Conservation (phyloP, 2,329 filamentous ascomycete species). For the Thielaviopsis ethacetica region DNA sequence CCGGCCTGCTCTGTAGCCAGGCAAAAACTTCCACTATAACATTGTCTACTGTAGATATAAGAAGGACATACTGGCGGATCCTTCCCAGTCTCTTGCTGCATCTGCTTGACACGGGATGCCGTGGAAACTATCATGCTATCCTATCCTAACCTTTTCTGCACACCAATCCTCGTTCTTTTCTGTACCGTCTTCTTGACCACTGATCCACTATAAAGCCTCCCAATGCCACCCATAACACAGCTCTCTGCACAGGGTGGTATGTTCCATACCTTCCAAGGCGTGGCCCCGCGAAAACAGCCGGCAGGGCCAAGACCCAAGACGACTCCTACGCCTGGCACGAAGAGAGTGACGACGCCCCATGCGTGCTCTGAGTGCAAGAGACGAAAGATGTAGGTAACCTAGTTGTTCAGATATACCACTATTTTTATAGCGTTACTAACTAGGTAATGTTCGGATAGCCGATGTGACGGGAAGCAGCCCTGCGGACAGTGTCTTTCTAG, state of each 20-base stretch:
- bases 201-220: neutral
- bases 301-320: conserved; percentile 26
- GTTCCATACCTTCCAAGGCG: conserved; percentile 38
- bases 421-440: neutral
- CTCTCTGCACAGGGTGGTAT: conserved; percentile 31
- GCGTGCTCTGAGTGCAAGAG: conserved; percentile 65
- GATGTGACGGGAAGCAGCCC: conserved; percentile 66
- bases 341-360: conserved; percentile 40
- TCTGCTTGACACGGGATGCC: neutral
- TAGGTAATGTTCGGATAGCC: conserved; percentile 20
- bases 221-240: neutral
- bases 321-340: conserved; percentile 22
- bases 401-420: neutral
- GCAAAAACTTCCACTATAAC: neutral
- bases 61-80: neutral
- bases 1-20: neutral
- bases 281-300: conserved; percentile 33
- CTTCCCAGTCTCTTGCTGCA: neutral
- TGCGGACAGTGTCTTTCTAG: conserved; percentile 74
- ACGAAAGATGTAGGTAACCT: conserved; percentile 47
- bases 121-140: neutral
- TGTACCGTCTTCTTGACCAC: neutral
- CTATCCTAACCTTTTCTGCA: neutral
- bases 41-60: neutral
- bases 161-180: neutral